Evolutionary conservation across 148 eudicot genomes (phyloP), one percentile per base, ranked within the genome.

Genomic region (Gaultheria prostrata): DNA sequence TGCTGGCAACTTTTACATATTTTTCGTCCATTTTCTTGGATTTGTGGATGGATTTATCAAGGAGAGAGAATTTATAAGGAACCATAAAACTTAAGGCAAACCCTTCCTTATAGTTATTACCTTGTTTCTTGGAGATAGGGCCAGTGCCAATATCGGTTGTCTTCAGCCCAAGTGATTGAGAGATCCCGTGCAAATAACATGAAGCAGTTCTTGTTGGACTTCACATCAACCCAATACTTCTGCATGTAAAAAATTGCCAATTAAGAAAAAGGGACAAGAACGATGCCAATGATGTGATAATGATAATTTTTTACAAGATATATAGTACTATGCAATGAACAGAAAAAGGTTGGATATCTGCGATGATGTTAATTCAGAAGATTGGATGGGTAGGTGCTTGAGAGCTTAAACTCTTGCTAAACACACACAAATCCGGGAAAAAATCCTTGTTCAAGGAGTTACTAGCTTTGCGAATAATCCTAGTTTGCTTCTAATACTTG

Each of bases 161-260:
- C 91, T 9, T 90, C 90, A 33, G 79, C 87, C 95, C 93, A 92
- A 61, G 92, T 89, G 54, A 94, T 91, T 3, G 63, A 73, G 80
- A 94, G 88, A 78, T 83, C 87, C 82, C 84, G 85, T 45, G 97
- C 95, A 83, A 79, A 92, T 59, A 92, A 48, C 83, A 85, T 83
- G 84, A 92, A 92, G 88, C 95, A 89, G 89, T 91, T 91, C 81
- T 54, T 56, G 33, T 91, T 86, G 3, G 88, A 84, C 59, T 84
- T 84, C 85, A 82, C 82, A 15, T 92, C 91, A 51, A 92, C 91
- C 94, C 93, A 89, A 78, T 90, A 92, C 84, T 88, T 91, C 95
- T 94, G 89, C 81, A 28, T 14, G 28, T 14, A 77, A 49, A 70
- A 70, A 70, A 33, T 5, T 14, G 75, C 17, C 17, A 70, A 70